Base-by-base conservation (phyloP, 2,329 filamentous ascomycete genomes). In the Delphinella strobiligena region DNA sequence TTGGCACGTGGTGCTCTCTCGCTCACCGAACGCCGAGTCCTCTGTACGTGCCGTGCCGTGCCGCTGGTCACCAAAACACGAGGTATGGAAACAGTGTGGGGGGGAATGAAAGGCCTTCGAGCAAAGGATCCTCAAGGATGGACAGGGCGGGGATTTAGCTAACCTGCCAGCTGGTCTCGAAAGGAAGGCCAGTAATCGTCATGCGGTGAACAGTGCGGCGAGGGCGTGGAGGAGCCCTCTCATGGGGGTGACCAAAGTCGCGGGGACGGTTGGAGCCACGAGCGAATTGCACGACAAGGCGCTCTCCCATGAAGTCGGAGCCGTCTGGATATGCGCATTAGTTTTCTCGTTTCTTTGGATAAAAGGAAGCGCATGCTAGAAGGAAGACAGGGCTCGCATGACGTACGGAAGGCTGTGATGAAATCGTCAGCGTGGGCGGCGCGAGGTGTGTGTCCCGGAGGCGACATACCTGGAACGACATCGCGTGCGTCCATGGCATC, bases 101-200 rank as follows among this genome's bases (percentile, higher is more conserved):
- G 35, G 19, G 19, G 40, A 43, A 15, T n/a, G 14, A 15, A 33
- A 27, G 31, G 7, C 22, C 7, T 27, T 27, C 22, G 12, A 27
- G 29, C 19, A 33, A 33, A n/a, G 39, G 39, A 29, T 17, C 31
- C 7, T 27, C 22, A 22, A 34, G 19, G 17, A 17, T 19, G 14
- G 31, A 22, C 30, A 42, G 35, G 33, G 42, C 61, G 34, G 44
- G 47, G 37, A 36, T 27, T 49, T 62, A 70, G 83, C 91, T 91
- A 82, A 98, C 91, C 91, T 98, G 91, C 91, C 91, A 98, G 78
- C 88, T 95, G 74, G 91, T 98, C 74, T 96, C 89, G 69, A 78
- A 80, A 62, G 89, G 88, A 66, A 98, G 85, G 71, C 88, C 89
- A 71, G 84, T 83, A 59, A 98, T 93, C 65, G 89, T 82, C 91